phyloP scores from a whole-genome alignment of 257 asterid genomes.

The Solanum appendiculatum region DNA sequence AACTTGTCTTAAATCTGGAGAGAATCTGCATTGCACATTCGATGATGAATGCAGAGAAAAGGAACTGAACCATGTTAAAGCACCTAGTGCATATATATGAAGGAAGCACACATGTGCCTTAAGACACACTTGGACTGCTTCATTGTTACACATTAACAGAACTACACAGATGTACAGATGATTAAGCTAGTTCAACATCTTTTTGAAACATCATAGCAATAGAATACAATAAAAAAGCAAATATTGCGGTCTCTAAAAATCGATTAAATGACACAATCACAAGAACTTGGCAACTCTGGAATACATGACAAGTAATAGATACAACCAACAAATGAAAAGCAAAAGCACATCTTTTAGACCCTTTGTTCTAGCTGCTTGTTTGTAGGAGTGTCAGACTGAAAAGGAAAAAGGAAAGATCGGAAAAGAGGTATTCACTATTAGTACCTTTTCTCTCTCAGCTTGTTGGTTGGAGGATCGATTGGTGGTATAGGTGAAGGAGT shows the following conservation, averaged over 20 bases:
- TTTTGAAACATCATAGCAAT: background rate
- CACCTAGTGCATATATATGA: background rate
- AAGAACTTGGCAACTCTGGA: background rate
- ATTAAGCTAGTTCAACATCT: background rate
- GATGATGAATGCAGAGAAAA: constrained; percentile 2
- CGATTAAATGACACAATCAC: background rate
- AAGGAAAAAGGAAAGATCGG: background rate
- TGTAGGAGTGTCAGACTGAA: background rate
- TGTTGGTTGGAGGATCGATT: constrained; percentile 60
- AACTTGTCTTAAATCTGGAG: constrained; percentile 54
- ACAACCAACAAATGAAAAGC: background rate
- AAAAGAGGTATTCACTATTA: background rate
- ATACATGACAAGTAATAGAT: background rate
- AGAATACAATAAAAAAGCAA: background rate
- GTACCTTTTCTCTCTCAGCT: constrained; percentile 79
- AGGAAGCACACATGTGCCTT: background rate
- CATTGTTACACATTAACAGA: background rate
- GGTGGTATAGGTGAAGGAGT: constrained; percentile 57
- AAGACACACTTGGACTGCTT: background rate
- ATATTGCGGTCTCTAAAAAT: background rate
- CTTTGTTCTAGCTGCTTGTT: background rate
- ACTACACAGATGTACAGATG: background rate
- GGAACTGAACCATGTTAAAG: background rate
- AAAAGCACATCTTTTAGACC: background rate
- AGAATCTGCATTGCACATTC: constrained; percentile 51